These are phyloP conservation scores for Candida insectorum DNA, from an alignment of 805 yeast species.

Conservation along the genomic window DNA sequence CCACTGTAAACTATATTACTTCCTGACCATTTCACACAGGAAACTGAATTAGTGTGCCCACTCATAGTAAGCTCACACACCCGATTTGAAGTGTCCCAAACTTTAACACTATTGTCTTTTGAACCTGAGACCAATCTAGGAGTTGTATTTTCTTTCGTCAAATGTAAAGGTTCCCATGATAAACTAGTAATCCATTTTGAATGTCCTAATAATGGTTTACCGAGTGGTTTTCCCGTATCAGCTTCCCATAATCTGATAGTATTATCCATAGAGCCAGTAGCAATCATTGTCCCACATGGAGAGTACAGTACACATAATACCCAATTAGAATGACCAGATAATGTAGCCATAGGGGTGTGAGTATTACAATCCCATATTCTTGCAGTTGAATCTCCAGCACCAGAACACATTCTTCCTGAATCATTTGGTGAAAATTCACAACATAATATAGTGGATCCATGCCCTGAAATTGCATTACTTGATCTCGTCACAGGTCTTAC, in stretches of 20 bases:
- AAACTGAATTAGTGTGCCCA: slow-evolving; percentile 86
- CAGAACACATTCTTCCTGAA: slow-evolving; percentile 82
- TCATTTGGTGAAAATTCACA: slow-evolving; percentile 92
- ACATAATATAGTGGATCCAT: slow-evolving; percentile 88
- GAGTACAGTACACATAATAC: slow-evolving; percentile 89
- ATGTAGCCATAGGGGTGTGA: slow-evolving; percentile 79
- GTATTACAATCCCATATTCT: slow-evolving; percentile 96
- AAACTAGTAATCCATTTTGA: slow-evolving; percentile 85
- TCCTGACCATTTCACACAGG: slow-evolving; percentile 98
- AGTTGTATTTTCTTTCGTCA: slow-evolving; percentile 58
- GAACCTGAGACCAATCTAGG: slow-evolving; percentile 84
- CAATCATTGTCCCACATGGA: slow-evolving; percentile 86
- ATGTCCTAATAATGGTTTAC: slow-evolving; percentile 77
- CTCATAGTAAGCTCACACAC: slow-evolving; percentile 66
- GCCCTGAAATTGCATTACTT: slow-evolving; percentile 91
- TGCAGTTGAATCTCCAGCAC: slow-evolving; percentile 95
- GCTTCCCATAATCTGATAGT: slow-evolving; percentile 88
- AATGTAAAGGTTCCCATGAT: slow-evolving; percentile 92
- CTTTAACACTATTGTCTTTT: slow-evolving; percentile 82
- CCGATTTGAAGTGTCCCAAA: slow-evolving; percentile 83
- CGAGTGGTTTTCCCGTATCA: slow-evolving; percentile 66
- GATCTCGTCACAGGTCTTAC: slow-evolving; percentile 89
- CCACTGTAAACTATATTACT: slow-evolving; percentile 77
- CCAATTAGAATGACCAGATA: slow-evolving; percentile 89
- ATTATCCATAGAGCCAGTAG: slow-evolving; percentile 95